phyloP scores from a whole-genome alignment of 495 filamentous ascomycete genomes.

The Penicillium alfredii region DNA sequence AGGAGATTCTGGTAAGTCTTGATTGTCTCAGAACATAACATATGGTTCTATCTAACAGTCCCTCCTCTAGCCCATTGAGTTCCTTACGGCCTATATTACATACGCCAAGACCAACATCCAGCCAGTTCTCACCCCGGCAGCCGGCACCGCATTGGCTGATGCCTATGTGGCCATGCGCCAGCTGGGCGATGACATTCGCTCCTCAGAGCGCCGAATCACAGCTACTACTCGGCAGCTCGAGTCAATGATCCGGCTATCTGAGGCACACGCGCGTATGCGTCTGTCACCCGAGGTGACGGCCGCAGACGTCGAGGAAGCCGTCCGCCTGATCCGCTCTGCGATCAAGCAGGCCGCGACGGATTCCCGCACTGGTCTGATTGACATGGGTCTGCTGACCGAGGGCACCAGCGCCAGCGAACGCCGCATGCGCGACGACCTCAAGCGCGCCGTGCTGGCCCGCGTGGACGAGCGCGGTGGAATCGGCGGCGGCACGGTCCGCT shows the following conservation, averaged over 20 bases:
- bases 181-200: conserved; percentile 89
- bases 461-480: conserved; percentile 67
- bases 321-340: conserved; percentile 86
- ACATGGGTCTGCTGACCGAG: conserved; percentile 92
- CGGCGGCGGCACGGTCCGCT: conserved; percentile 63
- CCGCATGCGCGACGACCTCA: conserved; percentile 73
- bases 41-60: conserved; percentile 6
- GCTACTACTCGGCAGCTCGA: conserved; percentile 94
- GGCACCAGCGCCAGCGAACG: conserved; percentile 82
- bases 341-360: conserved; percentile 97
- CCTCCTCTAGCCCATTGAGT: conserved; percentile 70
- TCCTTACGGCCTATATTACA: conserved; percentile 94
- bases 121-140: conserved; percentile 69
- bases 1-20: conserved; percentile 76
- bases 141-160: conserved; percentile 71
- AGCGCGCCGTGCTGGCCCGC: conserved; percentile 64
- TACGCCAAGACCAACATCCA: conserved; percentile 87
- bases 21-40: not conserved
- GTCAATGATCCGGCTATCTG: conserved; percentile 91
- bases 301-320: conserved; percentile 83
- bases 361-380: conserved; percentile 82
- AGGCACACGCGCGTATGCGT: conserved; percentile 97
- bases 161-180: conserved; percentile 95
- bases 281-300: conserved; percentile 68
- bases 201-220: conserved; percentile 91